Conservation (phyloP, 495 filamentous ascomycete species). For the Xylaria intraflava region DNA sequence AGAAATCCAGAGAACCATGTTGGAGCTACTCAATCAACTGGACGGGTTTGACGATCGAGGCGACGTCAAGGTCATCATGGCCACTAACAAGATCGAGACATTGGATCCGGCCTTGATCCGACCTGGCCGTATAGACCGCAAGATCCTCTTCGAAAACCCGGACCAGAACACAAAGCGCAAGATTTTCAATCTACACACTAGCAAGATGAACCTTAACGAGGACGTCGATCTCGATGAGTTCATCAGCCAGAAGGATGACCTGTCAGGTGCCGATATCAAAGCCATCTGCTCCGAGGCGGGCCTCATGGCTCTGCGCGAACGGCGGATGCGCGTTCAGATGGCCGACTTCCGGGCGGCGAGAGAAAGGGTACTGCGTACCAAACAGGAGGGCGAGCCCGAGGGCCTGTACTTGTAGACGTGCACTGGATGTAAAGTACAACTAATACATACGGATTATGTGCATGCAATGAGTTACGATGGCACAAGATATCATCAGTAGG, state of each 20-base stretch:
- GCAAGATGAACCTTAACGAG: slow-evolving; percentile 93
- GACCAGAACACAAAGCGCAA: slow-evolving; percentile 99
- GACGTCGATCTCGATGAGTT: slow-evolving; percentile 98
- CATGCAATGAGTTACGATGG: neutral
- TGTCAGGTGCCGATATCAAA: slow-evolving; percentile 97
- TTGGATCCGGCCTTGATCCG: slow-evolving; percentile 94
- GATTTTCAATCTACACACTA: slow-evolving; percentile 98
- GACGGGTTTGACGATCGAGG: slow-evolving; percentile 98
- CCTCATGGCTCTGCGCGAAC: slow-evolving; percentile 88
- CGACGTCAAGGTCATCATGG: slow-evolving; percentile 99
- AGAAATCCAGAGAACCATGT: slow-evolving; percentile 97
- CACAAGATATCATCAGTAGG: neutral
- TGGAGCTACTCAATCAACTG: slow-evolving; percentile 96
- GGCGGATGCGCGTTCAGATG: slow-evolving; percentile 98
- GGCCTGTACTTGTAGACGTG: slow-evolving; percentile 84
- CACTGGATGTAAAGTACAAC: neutral
- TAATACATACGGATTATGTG: neutral
- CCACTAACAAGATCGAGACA: slow-evolving; percentile 99
- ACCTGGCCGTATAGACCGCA: slow-evolving; percentile 96
- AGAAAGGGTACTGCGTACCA: slow-evolving; percentile 95
- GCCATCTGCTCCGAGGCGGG: slow-evolving; percentile 98
- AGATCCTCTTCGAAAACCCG: slow-evolving; percentile 98
- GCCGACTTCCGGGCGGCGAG: slow-evolving; percentile 89
- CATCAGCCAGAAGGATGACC: slow-evolving; percentile 95
- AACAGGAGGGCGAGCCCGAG: slow-evolving; percentile 97